Percentiles rank a stretch among this genome's conserved stretches.
Evolutionary conservation across 2,329 filamentous ascomycete species (phyloP).

Genomic region (Alternaria infectoria): DNA sequence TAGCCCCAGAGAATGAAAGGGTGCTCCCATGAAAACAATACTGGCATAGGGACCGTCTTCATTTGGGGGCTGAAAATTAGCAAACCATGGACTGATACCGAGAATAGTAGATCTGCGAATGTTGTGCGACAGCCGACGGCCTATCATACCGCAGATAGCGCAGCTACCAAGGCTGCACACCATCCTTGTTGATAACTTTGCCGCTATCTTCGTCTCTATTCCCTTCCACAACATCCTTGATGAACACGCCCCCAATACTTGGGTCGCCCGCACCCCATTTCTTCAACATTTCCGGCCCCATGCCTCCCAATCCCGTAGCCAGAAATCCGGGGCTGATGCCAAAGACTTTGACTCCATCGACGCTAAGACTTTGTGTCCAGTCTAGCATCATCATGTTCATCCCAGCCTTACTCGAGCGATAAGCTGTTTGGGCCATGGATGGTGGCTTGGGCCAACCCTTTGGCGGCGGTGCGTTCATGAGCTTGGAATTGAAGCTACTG

Average conservation of each 20-base stretch:
- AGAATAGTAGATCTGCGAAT: not conserved
- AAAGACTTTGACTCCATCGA: conserved; percentile 56
- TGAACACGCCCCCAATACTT: conserved; percentile 44
- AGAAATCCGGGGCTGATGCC: conserved; percentile 55
- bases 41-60: not conserved
- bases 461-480: conserved; percentile 32
- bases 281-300: conserved; percentile 40
- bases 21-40: not conserved
- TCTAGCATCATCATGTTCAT: conserved; percentile 59
- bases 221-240: conserved; percentile 50
- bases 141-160: not conserved
- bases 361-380: conserved; percentile 55
- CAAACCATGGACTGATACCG: not conserved
- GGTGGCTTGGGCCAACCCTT: conserved; percentile 57
- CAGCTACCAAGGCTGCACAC: conserved; percentile 49
- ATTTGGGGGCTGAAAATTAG: not conserved
- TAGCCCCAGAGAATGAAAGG: not conserved
- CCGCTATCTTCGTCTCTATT: conserved; percentile 48
- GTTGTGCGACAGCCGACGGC: not conserved
- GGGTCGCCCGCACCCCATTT: conserved; percentile 50
- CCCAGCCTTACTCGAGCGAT: conserved; percentile 54
- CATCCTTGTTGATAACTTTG: conserved; percentile 44
- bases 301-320: conserved; percentile 52
- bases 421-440: conserved; percentile 36
- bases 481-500: conserved; percentile 31